These are phyloP conservation scores for Populus simonii DNA, from an alignment of 345 rosid genomes.

Conservation along the genomic window DNA sequence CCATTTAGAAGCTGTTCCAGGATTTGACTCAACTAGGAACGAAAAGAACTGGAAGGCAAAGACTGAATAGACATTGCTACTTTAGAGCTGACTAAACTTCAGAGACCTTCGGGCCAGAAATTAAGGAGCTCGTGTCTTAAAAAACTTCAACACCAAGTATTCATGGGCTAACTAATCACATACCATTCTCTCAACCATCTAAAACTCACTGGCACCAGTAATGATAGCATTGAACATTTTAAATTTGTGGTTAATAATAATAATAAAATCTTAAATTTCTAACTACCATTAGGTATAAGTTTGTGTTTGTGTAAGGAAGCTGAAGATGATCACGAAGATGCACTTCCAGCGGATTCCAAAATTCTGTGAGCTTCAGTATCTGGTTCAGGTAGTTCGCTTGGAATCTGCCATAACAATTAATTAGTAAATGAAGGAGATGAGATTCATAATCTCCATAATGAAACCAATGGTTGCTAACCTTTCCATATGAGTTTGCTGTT, in stretches of 20 bases:
- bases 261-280: neutral
- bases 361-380: constrained; percentile 54
- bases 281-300: neutral
- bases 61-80: too few relatives aligned
- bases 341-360: constrained; percentile 41
- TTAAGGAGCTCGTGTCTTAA: too few relatives aligned
- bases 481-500: constrained; percentile 52
- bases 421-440: constrained; percentile 4
- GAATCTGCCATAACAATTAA: constrained; percentile 43
- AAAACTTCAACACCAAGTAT: too few relatives aligned
- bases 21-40: neutral
- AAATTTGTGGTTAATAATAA: too few relatives aligned
- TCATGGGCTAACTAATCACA: too few relatives aligned
- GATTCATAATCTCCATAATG: neutral
- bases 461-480: constrained; percentile 44
- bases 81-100: too few relatives aligned
- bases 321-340: constrained; percentile 16
- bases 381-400: constrained; percentile 59
- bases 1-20: neutral
- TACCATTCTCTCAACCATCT: too few relatives aligned
- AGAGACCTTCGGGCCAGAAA: too few relatives aligned
- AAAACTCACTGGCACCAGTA: too few relatives aligned
- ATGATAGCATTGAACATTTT: too few relatives aligned
- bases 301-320: neutral
- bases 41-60: too few relatives aligned